phyloP scores from a whole-genome alignment of 306 rosid species.

The Acacia acuminata region DNA sequence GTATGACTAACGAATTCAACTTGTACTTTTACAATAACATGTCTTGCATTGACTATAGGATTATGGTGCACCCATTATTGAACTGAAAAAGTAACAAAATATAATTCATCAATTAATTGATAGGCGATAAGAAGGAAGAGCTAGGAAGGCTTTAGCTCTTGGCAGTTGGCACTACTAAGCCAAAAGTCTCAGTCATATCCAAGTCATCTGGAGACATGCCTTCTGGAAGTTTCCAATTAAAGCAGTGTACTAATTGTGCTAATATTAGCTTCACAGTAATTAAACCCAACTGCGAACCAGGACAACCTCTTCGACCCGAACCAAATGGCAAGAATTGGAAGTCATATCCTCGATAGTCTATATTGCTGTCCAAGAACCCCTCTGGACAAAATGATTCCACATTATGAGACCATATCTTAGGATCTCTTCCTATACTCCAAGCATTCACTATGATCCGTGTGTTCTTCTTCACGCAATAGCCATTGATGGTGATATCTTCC shows the following conservation, averaged over 20 bases:
- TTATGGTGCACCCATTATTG: background rate
- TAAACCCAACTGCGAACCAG: background rate
- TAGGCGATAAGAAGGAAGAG: background rate
- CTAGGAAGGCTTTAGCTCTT: background rate
- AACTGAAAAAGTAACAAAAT: background rate
- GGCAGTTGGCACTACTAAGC: background rate
- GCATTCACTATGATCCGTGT: background rate
- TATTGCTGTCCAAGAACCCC: background rate
- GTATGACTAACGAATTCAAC: too few relatives aligned
- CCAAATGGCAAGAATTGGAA: background rate
- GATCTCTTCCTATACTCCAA: background rate
- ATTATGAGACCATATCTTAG: background rate
- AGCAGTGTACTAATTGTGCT: background rate
- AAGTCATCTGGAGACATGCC: background rate
- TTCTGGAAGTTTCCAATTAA: background rate
- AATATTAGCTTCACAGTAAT: background rate
- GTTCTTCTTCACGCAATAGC: background rate
- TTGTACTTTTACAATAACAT: background rate
- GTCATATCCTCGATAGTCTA: background rate
- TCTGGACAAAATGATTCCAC: background rate
- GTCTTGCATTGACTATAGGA: background rate
- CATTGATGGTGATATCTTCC: background rate
- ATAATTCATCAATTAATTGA: background rate
- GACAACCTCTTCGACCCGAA: background rate
- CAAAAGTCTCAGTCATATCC: background rate